Evolutionary conservation across 2,329 filamentous ascomycete genomes (phyloP).

Genomic region (Cladosporium oxysporum): DNA sequence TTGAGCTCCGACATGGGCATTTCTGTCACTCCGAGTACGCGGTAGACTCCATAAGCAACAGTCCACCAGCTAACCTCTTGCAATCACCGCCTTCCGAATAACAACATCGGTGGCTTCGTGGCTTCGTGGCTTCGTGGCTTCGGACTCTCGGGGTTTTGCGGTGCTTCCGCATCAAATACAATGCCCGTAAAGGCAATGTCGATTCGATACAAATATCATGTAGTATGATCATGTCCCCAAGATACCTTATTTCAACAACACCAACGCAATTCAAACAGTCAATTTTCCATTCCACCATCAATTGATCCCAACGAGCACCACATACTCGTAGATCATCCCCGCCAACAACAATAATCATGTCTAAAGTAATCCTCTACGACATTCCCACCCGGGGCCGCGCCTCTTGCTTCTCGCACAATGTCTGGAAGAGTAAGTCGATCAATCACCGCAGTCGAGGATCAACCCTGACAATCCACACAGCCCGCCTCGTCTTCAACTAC

Average conservation of each 20-base stretch:
- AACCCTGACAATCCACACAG: not conserved
- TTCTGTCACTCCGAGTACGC: not conserved
- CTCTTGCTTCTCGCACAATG: slow-evolving; percentile 10
- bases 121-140: not conserved
- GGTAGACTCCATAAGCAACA: not conserved
- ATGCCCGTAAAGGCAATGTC: not conserved
- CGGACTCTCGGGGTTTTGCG: not conserved
- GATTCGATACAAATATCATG: not conserved
- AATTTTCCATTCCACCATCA: not conserved
- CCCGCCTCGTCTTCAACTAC: slow-evolving; percentile 48
- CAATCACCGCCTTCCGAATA: not conserved
- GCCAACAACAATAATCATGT: not conserved
- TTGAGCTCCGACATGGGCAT: not conserved
- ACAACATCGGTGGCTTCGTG: not conserved
- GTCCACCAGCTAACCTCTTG: not conserved
- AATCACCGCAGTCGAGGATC: not conserved
- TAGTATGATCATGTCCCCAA: not conserved
- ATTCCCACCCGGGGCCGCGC: slow-evolving; percentile 20
- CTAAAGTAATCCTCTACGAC: slow-evolving; percentile 25
- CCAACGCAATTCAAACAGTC: not conserved
- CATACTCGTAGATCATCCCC: not conserved
- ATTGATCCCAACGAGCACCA: not conserved
- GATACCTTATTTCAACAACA: not conserved
- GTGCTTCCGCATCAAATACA: not conserved
- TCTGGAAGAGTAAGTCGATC: not conserved